Conservation (phyloP, 306 rosid species). For the Vachellia pachyceras region DNA sequence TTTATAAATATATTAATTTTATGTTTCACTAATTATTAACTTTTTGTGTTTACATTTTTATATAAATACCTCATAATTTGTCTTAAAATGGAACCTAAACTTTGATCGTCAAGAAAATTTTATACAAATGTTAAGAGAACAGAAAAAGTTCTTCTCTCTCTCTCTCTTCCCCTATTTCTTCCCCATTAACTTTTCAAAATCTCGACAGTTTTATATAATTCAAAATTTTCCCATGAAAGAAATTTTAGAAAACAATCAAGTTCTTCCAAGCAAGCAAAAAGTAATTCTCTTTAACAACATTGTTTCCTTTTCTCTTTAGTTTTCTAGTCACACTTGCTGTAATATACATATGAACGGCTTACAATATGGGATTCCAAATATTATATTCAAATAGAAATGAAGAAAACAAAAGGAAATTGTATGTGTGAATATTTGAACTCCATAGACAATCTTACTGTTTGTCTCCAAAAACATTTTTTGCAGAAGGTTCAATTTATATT, state of each 20-base stretch:
- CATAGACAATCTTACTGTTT: background rate
- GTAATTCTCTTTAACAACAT: background rate
- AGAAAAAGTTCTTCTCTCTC: background rate
- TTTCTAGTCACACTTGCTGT: background rate
- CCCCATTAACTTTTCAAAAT: background rate
- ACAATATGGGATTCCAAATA: background rate
- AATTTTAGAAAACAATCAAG: background rate
- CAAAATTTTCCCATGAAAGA: background rate
- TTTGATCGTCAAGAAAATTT: no score
- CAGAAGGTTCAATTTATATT: background rate
- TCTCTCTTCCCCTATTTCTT: background rate
- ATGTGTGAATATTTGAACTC: background rate
- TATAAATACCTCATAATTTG: background rate
- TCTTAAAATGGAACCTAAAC: background rate
- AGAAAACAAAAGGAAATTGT: background rate
- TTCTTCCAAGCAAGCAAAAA: background rate
- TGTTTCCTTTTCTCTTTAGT: background rate
- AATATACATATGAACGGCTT: background rate
- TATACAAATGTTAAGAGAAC: background rate
- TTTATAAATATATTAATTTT: background rate
- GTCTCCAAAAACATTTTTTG: background rate
- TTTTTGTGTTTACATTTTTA: background rate
- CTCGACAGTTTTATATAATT: background rate
- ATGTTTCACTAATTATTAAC: background rate
- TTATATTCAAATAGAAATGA: background rate